These are phyloP conservation scores for Yamadazyma mexicana DNA, from an alignment of 1,139 yeast genomes.

Conservation along the genomic window DNA sequence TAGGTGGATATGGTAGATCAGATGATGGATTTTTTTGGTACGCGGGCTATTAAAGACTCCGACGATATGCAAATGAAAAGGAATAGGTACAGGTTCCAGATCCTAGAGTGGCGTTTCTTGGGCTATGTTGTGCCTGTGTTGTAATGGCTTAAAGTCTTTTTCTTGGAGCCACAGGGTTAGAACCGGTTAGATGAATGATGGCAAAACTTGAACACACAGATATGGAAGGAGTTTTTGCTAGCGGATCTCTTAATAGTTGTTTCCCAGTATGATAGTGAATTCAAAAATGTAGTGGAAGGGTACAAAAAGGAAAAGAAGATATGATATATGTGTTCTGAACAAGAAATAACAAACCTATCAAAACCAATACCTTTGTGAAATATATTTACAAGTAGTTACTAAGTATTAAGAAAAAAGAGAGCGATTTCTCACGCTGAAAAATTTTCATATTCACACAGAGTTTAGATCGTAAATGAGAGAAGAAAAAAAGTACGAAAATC, in stretches of 20 bases:
- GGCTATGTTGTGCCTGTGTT: too few relatives aligned
- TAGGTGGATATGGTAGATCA: not conserved
- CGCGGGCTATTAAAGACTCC: not conserved
- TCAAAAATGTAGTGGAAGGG: not conserved
- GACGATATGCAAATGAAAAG: too few relatives aligned
- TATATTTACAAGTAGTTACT: constrained; percentile 1
- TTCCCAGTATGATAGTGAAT: too few relatives aligned
- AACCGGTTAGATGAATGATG: constrained; percentile 3
- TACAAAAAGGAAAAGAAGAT: not conserved
- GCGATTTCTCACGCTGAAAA: constrained; percentile 3
- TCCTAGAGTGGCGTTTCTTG: too few relatives aligned
- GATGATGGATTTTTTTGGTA: not conserved
- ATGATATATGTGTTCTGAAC: not conserved
- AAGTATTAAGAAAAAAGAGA: not conserved
- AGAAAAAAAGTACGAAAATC: not conserved
- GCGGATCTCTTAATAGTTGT: too few relatives aligned
- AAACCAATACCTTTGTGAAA: not conserved
- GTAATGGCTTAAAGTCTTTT: too few relatives aligned
- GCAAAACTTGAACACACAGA: not conserved
- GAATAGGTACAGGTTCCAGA: too few relatives aligned
- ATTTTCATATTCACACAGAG: constrained; percentile 1
- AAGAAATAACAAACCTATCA: not conserved
- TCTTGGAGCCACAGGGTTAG: too few relatives aligned
- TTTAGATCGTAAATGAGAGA: too few relatives aligned
- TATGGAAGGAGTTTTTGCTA: not conserved